Evolutionary conservation across 345 rosid species (phyloP), one percentile per base, ranked within the genome.

Genomic region (Mercurialis annua): DNA sequence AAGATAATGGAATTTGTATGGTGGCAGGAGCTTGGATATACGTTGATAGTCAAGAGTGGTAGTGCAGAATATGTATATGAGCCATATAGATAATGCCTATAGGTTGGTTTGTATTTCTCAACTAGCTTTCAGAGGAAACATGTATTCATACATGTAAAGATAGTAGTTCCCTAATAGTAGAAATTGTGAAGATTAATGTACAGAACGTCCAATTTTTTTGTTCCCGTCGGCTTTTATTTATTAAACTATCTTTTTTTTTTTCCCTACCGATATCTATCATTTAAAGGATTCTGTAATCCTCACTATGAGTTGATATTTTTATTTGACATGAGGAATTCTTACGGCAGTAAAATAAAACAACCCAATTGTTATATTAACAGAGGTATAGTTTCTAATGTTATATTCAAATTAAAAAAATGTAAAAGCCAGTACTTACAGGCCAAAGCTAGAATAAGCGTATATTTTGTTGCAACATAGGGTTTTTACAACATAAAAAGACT

Each of bases 11-110:
- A 40, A 40, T 40, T 8, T 62, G 46, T 34, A 36, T 55, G 71
- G 50, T 59, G 0, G 16, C 80, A 76, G 77, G 68, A 76, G 71
- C 51, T 62, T 73, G 65, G 71, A 63, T 56, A 68, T 75, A 10
- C 73, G 60, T 21, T 64, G 71, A 63, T 68, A 51, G 27, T 20
- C 34, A 2, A n/a, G 42, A 69, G 8, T 65, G 48, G 34, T 33
- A 12, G 5, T 65, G 10, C 24, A 36, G n/a, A 54, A 17, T 9
- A 27, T 20, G 57, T 52, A 20, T 14, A 50, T n/a, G 54, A 20
- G 54, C 21, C 1, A 20, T 10, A 52, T 26, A 14, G 7, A 18
- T 17, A 40, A 40, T 40, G 44, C 44, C 11, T 1, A 9, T 40
- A 40, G 44, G 44, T 3, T 40, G 44, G 8, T 40, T 40, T 40